Evolutionary conservation across 192 early-diverging fungal species (phyloP).

Genomic region (Thoreauomyces humboldtii): DNA sequence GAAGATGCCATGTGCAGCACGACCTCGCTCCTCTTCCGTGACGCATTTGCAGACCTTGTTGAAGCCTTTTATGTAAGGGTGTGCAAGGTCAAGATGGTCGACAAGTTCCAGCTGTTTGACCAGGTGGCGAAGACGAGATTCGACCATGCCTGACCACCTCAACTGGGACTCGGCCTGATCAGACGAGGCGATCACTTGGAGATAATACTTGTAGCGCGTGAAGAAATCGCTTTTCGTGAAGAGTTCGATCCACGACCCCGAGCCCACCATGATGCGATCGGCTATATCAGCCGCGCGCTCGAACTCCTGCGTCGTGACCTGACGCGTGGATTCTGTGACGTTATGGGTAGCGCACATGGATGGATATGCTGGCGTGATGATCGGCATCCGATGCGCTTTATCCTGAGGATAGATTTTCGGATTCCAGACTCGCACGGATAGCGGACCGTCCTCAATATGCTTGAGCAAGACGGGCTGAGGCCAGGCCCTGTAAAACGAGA

Average conservation of each 20-base stretch:
- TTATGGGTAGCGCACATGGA: slow-evolving; percentile 98
- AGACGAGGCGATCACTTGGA: slow-evolving; percentile 84
- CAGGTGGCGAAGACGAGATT: slow-evolving; percentile 85
- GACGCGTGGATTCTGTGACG: slow-evolving; percentile 81
- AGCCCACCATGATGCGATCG: slow-evolving; percentile 73
- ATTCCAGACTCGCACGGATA: slow-evolving; percentile 92
- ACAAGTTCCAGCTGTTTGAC: slow-evolving; percentile 79
- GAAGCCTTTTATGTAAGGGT: slow-evolving; percentile 88
- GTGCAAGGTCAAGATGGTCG: slow-evolving; percentile 69
- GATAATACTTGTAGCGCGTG: slow-evolving; percentile 78
- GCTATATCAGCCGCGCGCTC: slow-evolving; percentile 73
- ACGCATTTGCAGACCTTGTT: slow-evolving; percentile 65
- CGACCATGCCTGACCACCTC: slow-evolving; percentile 85
- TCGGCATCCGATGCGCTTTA: slow-evolving; percentile 86
- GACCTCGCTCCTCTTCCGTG: slow-evolving; percentile 64
- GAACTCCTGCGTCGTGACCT: slow-evolving; percentile 83
- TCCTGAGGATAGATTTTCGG: slow-evolving; percentile 82
- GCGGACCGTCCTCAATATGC: slow-evolving; percentile 80
- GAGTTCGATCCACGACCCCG: slow-evolving; percentile 74
- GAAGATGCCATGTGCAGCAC: slow-evolving; percentile 66
- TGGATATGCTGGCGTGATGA: slow-evolving; percentile 98
- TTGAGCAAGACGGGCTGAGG: slow-evolving; percentile 89
- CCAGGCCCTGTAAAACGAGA: slow-evolving; percentile 63
- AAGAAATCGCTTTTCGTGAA: slow-evolving; percentile 92
- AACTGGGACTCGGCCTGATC: slow-evolving; percentile 70